phyloP scores from a whole-genome alignment of 164 flowering plant species.

The Stephania cephalantha region DNA sequence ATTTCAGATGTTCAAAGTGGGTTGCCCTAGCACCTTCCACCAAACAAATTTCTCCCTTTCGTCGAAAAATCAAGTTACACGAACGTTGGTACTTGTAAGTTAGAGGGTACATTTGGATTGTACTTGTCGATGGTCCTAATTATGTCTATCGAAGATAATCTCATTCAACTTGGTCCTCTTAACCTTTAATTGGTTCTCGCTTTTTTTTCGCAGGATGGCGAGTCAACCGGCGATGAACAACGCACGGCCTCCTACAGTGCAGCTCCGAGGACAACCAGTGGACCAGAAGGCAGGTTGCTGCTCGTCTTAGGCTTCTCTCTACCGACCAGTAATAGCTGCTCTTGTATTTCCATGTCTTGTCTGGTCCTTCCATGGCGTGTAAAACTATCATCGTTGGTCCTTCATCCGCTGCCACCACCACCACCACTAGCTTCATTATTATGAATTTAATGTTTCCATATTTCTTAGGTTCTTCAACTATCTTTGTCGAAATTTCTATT shows the following conservation, averaged over 20 bases:
- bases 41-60: too few species aligned
- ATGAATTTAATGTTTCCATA: constrained; percentile 1
- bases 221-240: constrained; percentile 74
- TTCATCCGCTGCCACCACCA: not conserved
- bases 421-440: not conserved
- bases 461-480: constrained; percentile 6
- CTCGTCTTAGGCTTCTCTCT: constrained; percentile 16
- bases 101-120: too few species aligned
- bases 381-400: constrained; percentile 16
- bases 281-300: constrained; percentile 47
- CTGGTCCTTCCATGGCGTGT: constrained; percentile 13
- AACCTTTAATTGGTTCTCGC: not conserved
- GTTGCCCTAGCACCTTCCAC: too few species aligned
- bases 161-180: not conserved
- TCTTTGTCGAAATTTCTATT: constrained; percentile 12
- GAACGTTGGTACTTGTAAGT: too few species aligned
- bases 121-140: not conserved
- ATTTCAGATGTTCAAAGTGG: too few species aligned
- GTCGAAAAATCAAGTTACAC: too few species aligned
- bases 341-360: constrained; percentile 4
- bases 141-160: not conserved
- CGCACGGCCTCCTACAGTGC: constrained; percentile 73
- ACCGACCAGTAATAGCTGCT: not conserved
- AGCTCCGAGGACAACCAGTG: constrained; percentile 77
- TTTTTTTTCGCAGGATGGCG: constrained; percentile 55